phyloP scores from a whole-genome alignment of 306 rosid genomes.

The Vigna nakashimae region DNA sequence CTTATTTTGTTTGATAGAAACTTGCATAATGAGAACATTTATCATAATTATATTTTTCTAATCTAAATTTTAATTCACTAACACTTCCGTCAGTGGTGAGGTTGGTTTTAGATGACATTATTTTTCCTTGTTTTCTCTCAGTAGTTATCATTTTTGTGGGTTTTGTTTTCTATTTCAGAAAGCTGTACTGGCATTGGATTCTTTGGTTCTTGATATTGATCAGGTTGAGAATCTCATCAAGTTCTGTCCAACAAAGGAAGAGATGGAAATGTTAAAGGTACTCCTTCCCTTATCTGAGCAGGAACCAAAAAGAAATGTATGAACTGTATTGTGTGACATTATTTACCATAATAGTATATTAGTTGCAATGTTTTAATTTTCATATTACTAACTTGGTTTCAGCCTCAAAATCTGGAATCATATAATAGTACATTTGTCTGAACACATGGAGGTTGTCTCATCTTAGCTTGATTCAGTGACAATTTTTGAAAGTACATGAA shows the following conservation, averaged over 20 bases:
- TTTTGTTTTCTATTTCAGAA: constrained; percentile 64
- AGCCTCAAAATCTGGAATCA: constrained; percentile 8
- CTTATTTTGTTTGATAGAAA: constrained; percentile 17
- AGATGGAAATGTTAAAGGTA: constrained; percentile 94
- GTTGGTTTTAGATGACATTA: constrained; percentile 9
- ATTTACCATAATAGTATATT: constrained; percentile 33
- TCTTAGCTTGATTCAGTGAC: constrained; percentile 14
- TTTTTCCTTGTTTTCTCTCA: constrained; percentile 9
- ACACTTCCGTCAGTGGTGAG: constrained; percentile 9
- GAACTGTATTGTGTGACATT: constrained; percentile 24
- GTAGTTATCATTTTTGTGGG: constrained; percentile 18
- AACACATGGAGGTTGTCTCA: constrained; percentile 6
- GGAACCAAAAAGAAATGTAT: constrained; percentile 1
- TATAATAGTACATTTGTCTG: not conserved
- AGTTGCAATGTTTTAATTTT: constrained; percentile 24
- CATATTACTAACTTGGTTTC: constrained; percentile 6
- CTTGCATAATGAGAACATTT: not conserved
- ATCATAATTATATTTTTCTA: not conserved
- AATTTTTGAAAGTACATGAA: not conserved
- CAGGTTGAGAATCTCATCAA: constrained; percentile 97
- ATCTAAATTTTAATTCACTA: not conserved
- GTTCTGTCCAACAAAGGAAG: constrained; percentile 96
- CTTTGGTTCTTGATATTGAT: constrained; percentile 57
- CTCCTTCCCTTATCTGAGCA: not conserved
- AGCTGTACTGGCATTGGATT: constrained; percentile 62